phyloP scores from a whole-genome alignment of 106 monocot species.

The Dendrobium catenatum region DNA sequence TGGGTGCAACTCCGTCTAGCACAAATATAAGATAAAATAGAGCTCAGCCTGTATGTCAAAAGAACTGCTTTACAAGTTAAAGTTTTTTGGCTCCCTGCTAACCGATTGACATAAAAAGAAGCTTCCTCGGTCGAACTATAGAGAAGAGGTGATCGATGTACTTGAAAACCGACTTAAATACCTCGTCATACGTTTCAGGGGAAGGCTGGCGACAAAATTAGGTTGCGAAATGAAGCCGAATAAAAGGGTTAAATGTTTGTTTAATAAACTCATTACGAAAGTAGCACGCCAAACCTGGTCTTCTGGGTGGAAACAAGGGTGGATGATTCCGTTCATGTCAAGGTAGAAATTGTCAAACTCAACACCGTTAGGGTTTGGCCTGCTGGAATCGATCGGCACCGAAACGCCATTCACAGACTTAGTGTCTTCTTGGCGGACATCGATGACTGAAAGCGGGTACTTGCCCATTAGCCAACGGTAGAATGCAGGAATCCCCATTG shows the following conservation, averaged over 20 bases:
- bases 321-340: too few species aligned
- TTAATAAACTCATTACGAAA: not conserved
- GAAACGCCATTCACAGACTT: slow-evolving; percentile 18
- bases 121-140: slow-evolving; percentile 4
- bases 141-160: slow-evolving; percentile 8
- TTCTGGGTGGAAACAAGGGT: slow-evolving; percentile 23
- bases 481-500: slow-evolving; percentile 55
- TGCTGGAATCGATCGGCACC: slow-evolving; percentile 29
- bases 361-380: slow-evolving; percentile 53
- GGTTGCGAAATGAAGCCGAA: not conserved
- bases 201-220: not conserved
- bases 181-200: slow-evolving; percentile 1
- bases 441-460: slow-evolving; percentile 50
- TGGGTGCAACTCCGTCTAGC: slow-evolving; percentile 42
- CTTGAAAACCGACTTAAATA: slow-evolving; percentile 4
- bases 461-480: slow-evolving; percentile 50
- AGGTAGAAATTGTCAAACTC: slow-evolving; percentile 16
- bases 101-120: slow-evolving; percentile 2
- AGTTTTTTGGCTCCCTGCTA: not conserved
- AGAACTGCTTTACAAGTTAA: not conserved
- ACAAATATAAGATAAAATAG: not conserved
- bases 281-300: slow-evolving; percentile 19
- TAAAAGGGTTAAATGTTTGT: not conserved
- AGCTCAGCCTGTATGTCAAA: not conserved
- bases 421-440: slow-evolving; percentile 37